Evolutionary conservation across 1,139 yeast genomes (phyloP).

Genomic region (Geotrichum siamense): DNA sequence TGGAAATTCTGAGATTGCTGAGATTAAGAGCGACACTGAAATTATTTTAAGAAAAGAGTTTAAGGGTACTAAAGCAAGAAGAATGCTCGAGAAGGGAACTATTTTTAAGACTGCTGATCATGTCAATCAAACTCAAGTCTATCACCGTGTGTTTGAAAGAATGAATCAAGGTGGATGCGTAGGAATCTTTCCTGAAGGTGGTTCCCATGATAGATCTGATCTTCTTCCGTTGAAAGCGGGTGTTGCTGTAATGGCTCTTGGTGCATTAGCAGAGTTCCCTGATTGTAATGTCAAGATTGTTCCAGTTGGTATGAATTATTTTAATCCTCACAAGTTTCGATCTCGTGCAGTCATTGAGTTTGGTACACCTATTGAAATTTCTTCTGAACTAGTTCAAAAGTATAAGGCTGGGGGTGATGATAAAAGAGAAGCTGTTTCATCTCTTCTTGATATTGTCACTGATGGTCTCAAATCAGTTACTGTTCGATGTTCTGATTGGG

Average conservation of each 20-base stretch:
- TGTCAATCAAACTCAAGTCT: conserved; percentile 78
- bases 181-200: conserved; percentile 98
- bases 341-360: conserved; percentile 93
- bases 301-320: conserved; percentile 96
- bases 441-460: conserved; percentile 61
- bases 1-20: conserved; percentile 68
- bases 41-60: conserved; percentile 66
- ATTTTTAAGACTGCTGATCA: conserved; percentile 67
- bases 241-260: conserved; percentile 95
- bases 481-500: conserved; percentile 87
- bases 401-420: conserved; percentile 54
- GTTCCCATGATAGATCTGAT: conserved; percentile 91
- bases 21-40: conserved; percentile 68
- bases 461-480: conserved; percentile 81
- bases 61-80: conserved; percentile 45
- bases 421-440: conserved; percentile 60
- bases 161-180: conserved; percentile 71
- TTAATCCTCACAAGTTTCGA: conserved; percentile 90
- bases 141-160: conserved; percentile 74
- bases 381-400: conserved; percentile 53
- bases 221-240: conserved; percentile 91
- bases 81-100: conserved; percentile 42
- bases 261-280: conserved; percentile 69
- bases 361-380: conserved; percentile 78
- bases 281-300: conserved; percentile 73